These are phyloP conservation scores for Xylariaceae sp. DNA, from an alignment of 2,329 filamentous ascomycete species.

Conservation along the genomic window DNA sequence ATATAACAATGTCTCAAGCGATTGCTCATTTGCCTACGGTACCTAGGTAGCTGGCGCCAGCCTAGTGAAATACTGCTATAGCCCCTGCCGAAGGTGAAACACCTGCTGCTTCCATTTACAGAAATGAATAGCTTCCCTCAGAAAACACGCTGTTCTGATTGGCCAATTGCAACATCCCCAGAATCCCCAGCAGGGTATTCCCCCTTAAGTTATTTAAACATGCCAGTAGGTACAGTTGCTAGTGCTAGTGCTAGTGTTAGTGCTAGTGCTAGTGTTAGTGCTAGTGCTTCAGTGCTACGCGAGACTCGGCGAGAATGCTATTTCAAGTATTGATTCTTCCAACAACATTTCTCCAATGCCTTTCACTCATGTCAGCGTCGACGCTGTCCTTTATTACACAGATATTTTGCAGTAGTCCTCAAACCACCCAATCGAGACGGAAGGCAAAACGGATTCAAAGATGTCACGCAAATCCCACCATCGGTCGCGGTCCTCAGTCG, in stretches of 20 bases:
- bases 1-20: too few relatives aligned
- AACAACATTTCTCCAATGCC: conserved; percentile 8
- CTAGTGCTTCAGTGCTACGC: neutral
- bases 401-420: neutral
- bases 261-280: neutral
- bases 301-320: neutral
- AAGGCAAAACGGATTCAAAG: neutral
- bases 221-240: conserved; percentile 1
- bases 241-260: too few relatives aligned
- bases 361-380: neutral
- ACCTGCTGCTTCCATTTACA: conserved; percentile 18
- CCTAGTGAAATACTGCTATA: too few relatives aligned
- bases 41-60: too few relatives aligned
- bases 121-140: conserved; percentile 6
- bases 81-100: conserved; percentile 21
- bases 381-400: neutral
- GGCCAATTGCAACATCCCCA: conserved; percentile 4
- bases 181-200: neutral
- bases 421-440: neutral
- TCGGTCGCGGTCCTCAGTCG: conserved; percentile 39
- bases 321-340: neutral
- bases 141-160: neutral
- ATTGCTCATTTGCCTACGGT: too few relatives aligned
- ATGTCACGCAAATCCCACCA: conserved; percentile 31
- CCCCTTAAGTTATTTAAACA: conserved; percentile 15